Evolutionary conservation across 2,329 filamentous ascomycete species (phyloP).

Genomic region (Colletotrichum spaethianum): DNA sequence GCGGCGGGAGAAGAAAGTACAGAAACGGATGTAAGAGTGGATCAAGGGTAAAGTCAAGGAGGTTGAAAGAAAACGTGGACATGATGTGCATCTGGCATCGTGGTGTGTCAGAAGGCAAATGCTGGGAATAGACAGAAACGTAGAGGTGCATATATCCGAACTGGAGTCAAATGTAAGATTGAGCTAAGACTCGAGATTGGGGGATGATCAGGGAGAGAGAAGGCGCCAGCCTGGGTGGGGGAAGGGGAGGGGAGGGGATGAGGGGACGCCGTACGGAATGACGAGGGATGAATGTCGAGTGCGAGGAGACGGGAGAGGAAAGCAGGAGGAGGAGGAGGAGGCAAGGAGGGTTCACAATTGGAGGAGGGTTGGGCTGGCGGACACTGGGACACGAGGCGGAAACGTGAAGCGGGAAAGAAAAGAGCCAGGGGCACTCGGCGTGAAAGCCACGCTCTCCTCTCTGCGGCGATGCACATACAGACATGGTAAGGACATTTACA

Average conservation of each 20-base stretch:
- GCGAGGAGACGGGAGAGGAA: neutral
- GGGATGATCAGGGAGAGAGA: constrained; percentile 16
- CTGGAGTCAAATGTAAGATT: constrained; percentile 14
- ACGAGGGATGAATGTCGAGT: neutral
- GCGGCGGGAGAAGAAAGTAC: constrained; percentile 29
- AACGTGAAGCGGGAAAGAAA: neutral
- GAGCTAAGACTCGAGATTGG: constrained; percentile 25
- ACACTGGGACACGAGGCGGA: neutral
- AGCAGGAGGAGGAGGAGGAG: neutral
- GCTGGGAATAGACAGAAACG: neutral
- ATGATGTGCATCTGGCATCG: constrained; percentile 30
- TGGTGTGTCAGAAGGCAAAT: neutral
- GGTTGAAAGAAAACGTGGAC: neutral
- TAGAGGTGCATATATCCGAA: neutral
- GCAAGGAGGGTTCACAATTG: neutral
- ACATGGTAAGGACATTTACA: neutral
- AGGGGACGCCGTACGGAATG: neutral
- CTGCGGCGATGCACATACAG: too few relatives aligned
- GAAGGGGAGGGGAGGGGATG: neutral
- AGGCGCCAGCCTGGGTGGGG: neutral
- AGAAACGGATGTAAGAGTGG: constrained; percentile 13
- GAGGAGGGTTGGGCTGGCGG: neutral
- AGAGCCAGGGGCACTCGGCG: neutral
- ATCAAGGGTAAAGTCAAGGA: neutral
- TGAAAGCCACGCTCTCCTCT: neutral